Percentiles rank a stretch among this genome's conserved stretches.
phyloP scores from a whole-genome alignment of 1,284 basidiomycete genomes.

The Trametes pubescens region DNA sequence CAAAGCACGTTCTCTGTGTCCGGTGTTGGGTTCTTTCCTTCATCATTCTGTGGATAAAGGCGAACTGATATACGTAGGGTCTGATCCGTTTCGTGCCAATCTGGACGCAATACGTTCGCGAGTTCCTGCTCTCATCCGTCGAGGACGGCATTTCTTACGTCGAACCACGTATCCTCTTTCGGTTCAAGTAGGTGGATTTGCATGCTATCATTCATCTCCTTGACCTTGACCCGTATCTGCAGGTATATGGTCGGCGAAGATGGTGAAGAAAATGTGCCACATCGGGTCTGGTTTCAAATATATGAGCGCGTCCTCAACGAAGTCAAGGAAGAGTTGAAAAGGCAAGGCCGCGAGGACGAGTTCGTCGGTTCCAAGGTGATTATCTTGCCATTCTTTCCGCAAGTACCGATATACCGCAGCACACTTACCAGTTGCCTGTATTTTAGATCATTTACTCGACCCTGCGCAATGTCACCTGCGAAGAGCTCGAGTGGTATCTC shows the following conservation, averaged over 20 bases:
- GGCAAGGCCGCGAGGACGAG: constrained; percentile 60
- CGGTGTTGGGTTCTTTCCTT: constrained; percentile 46
- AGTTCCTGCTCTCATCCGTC: constrained; percentile 69
- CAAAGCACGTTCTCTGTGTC: constrained; percentile 57
- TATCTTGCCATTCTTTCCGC: neutral
- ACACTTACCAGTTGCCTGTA: neutral
- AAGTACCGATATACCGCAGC: neutral
- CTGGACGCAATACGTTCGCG: constrained; percentile 63
- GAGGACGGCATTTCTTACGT: constrained; percentile 79
- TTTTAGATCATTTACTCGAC: constrained; percentile 80
- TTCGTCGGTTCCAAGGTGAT: constrained; percentile 71
- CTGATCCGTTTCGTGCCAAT: constrained; percentile 65
- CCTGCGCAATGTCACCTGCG: constrained; percentile 61
- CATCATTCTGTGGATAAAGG: neutral
- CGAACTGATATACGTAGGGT: constrained; percentile 45
- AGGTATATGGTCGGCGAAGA: constrained; percentile 61
- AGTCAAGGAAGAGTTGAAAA: constrained; percentile 60
- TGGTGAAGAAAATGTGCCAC: constrained; percentile 63
- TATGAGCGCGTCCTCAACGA: constrained; percentile 65
- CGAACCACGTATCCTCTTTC: constrained; percentile 77
- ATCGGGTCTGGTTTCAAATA: constrained; percentile 66
- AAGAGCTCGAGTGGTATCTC: constrained; percentile 70
- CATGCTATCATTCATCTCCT: neutral
- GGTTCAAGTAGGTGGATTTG: constrained; percentile 52
- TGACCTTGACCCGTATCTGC: neutral